Base-by-base conservation (phyloP, 495 filamentous ascomycete genomes). In the Cercophora samala region DNA sequence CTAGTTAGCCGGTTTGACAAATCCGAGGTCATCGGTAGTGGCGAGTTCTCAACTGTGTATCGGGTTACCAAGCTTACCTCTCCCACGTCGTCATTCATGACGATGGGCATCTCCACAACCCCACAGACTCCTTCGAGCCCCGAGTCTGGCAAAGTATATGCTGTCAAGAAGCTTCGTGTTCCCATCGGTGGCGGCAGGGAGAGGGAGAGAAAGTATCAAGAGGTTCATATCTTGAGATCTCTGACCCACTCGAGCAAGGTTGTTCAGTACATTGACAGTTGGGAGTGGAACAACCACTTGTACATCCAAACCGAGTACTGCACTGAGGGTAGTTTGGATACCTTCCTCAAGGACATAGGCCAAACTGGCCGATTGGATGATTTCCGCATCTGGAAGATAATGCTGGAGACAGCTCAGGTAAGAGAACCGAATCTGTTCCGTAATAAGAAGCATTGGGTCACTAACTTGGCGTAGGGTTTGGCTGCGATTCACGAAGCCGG, bases 241-340 rank as follows among this genome's bases (percentile, higher is more conserved):
- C 79, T 99, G 54, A 84, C 84, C 53, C 84, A 87, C 25, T 87
- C 88, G 58, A 92, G 95, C 71, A 93, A 98, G 75, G 84, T 97
- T 46, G 80, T 99, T 17, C 86, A 90, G 61, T 88, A 93, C 62
- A 78, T 92, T 54, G 87, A 93, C 67, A 88, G 85, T 73, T 99
- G 95, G 95, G 95, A 97, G 74, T 83, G 89, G 42, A 85, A 88
- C 63, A 73, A 74, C 52, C 87, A 92, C 68, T 86, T 99, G 4
- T 99, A 97, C 76, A 98, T 99, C 67, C 93, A 97, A 79, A 98
- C 94, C 0, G 96, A 98, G 69, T 99, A 86, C 73, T 98, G 94
- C 73, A 91, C 96, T 72, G 91, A 96, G 73, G 95, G 95, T 9
- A 96, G 91, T 67, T 78, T 99, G 59, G 90, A 95, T 74, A 78